Evolutionary conservation across 345 rosid species (phyloP).

Genomic region (Balakata baccata): DNA sequence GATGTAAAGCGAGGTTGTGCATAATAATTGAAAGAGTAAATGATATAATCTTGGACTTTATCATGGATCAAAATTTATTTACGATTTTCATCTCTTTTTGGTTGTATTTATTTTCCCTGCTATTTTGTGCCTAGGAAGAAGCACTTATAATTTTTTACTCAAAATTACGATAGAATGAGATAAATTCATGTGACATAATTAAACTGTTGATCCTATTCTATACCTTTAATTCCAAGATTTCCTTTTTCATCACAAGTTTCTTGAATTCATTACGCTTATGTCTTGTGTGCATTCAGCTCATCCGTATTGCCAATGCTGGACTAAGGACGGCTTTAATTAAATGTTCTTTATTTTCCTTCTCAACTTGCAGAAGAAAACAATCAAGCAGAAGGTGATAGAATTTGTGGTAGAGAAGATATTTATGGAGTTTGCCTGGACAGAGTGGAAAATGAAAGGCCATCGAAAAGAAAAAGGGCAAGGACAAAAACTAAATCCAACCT

Average conservation of each 20-base stretch:
- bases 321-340: not conserved
- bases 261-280: not conserved
- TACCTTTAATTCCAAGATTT: too few species aligned
- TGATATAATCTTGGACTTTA: not conserved
- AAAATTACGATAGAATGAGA: not conserved
- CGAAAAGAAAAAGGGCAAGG: slow-evolving; percentile 27
- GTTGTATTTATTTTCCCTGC: not conserved
- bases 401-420: slow-evolving; percentile 2
- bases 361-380: slow-evolving; percentile 39
- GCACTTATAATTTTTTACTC: not conserved
- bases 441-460: not conserved
- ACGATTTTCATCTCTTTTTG: not conserved
- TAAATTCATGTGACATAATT: not conserved
- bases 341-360: not conserved
- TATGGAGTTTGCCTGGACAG: slow-evolving; percentile 1
- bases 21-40: not conserved
- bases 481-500: slow-evolving; percentile 20
- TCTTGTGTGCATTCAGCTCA: not conserved
- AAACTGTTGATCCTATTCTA: not conserved
- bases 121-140: not conserved
- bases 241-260: not conserved
- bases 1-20: not conserved
- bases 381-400: slow-evolving; percentile 17
- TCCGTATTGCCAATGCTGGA: not conserved
- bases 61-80: not conserved